A percentile compares a stretch with the other conserved stretches of the same genome.
Evolutionary conservation across 108 stramenopile species (phyloP).

Genomic region (Cyclostephanos tholiformis): DNA sequence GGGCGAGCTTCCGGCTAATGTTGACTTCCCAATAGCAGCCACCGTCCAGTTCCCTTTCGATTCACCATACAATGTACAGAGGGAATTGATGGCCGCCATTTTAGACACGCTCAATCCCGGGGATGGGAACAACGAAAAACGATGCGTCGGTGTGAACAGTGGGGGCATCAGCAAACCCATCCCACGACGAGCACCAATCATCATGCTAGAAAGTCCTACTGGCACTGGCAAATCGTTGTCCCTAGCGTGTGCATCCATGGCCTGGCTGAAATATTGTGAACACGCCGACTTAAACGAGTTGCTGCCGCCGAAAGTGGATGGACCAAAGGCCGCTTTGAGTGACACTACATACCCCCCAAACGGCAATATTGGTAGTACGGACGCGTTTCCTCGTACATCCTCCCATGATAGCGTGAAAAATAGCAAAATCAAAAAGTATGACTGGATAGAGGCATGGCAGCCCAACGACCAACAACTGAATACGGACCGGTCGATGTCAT

Average conservation of each 20-base stretch:
- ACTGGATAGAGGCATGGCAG: slow-evolving; percentile 81
- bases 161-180: slow-evolving; percentile 2
- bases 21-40: slow-evolving; percentile 49
- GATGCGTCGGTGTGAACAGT: background rate
- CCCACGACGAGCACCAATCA: slow-evolving; percentile 41
- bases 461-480: slow-evolving; percentile 27
- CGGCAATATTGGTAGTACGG: background rate
- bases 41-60: slow-evolving; percentile 77
- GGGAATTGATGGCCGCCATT: slow-evolving; percentile 76
- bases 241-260: slow-evolving; percentile 77
- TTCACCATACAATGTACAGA: slow-evolving; percentile 76
- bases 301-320: slow-evolving; percentile 8
- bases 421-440: slow-evolving; percentile 35
- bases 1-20: background rate
- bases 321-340: background rate
- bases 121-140: slow-evolving; percentile 15
- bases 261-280: slow-evolving; percentile 74
- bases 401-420: background rate
- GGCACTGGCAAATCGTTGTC: slow-evolving; percentile 84
- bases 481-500: background rate
- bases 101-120: slow-evolving; percentile 49
- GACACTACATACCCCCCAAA: background rate
- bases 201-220: slow-evolving; percentile 83
- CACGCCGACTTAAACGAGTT: slow-evolving; percentile 30
- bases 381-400: background rate